A percentile compares a stretch with the other conserved stretches of the same genome.
phyloP scores from a whole-genome alignment of 805 yeast genomes.

The Yamadazyma phyllophila region DNA sequence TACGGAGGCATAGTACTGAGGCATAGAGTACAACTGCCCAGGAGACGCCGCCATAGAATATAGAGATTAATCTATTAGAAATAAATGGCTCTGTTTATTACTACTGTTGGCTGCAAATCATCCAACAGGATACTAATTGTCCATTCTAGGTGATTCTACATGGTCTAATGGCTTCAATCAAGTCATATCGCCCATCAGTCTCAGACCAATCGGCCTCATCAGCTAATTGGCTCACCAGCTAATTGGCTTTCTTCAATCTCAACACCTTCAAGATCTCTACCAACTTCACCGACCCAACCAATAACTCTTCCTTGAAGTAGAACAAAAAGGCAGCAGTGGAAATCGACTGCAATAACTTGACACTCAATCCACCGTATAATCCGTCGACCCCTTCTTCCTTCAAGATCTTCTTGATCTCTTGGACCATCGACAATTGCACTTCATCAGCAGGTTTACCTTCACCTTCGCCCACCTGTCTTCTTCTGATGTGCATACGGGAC shows the following conservation, averaged over 20 bases:
- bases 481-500: conserved; percentile 77
- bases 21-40: too few species aligned
- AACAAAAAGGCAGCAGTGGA: conserved; percentile 87
- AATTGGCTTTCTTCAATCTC: conserved; percentile 12
- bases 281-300: conserved; percentile 53
- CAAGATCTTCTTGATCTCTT: conserved; percentile 57
- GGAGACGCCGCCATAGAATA: too few species aligned
- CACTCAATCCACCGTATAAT: conserved; percentile 76
- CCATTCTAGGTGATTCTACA: too few species aligned
- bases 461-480: conserved; percentile 27
- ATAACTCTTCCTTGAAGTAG: conserved; percentile 84
- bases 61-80: too few species aligned
- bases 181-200: too few species aligned
- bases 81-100: too few species aligned
- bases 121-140: too few species aligned
- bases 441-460: conserved; percentile 15
- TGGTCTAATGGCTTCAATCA: too few species aligned
- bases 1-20: too few species aligned
- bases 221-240: too few species aligned
- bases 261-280: conserved; percentile 42
- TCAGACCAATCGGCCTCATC: too few species aligned
- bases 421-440: conserved; percentile 39
- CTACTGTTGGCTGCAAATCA: too few species aligned
- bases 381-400: conserved; percentile 71
- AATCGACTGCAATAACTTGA: conserved; percentile 81